These are phyloP conservation scores for Didymella sp. DNA, from an alignment of 2,329 filamentous ascomycete species.

Conservation along the genomic window DNA sequence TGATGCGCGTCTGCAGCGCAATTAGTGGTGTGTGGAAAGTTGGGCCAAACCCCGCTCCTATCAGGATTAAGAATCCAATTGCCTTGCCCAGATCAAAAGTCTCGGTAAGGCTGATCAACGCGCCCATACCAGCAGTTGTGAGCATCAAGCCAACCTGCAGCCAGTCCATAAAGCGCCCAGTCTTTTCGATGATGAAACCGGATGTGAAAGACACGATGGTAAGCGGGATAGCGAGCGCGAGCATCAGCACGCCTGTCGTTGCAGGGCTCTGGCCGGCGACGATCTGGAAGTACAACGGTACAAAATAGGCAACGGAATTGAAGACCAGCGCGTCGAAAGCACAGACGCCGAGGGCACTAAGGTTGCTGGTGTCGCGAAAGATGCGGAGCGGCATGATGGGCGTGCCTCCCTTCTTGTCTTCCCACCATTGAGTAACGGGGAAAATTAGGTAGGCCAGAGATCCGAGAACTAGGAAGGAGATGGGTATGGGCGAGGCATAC, in stretches of 20 bases:
- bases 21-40: constrained; percentile 64
- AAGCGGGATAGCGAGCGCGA: constrained; percentile 62
- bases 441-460: constrained; percentile 57
- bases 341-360: constrained; percentile 61
- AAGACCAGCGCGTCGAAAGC: constrained; percentile 64
- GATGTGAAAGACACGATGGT: constrained; percentile 55
- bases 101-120: constrained; percentile 37
- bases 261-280: constrained; percentile 67
- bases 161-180: constrained; percentile 51
- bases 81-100: constrained; percentile 40
- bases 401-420: constrained; percentile 63
- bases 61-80: constrained; percentile 58
- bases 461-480: constrained; percentile 60
- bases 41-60: constrained; percentile 60
- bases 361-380: constrained; percentile 63
- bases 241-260: constrained; percentile 64
- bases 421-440: constrained; percentile 68
- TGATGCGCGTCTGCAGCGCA: constrained; percentile 64
- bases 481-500: constrained; percentile 59
- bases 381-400: constrained; percentile 76
- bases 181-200: constrained; percentile 56
- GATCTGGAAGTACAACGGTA: constrained; percentile 77
- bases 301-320: constrained; percentile 71
- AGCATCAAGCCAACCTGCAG: constrained; percentile 42
- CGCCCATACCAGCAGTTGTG: constrained; percentile 46